Evolutionary conservation across 2,329 filamentous ascomycete species (phyloP).

Genomic region (Colletotrichum lupini): DNA sequence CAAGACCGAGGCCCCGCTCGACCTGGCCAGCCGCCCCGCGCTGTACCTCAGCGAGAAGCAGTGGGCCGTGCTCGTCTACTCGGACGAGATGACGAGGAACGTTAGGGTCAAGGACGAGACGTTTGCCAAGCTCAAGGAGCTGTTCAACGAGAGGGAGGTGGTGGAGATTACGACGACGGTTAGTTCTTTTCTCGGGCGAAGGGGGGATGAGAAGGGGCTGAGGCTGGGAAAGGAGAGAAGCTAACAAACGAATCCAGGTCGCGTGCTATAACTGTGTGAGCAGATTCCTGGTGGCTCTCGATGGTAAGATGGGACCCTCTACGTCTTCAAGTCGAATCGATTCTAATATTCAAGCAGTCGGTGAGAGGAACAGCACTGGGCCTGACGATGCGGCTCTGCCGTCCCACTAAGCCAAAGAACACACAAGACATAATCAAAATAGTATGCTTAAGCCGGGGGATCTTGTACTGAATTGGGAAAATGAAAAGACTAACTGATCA

Average conservation of each 20-base stretch:
- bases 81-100: slow-evolving; percentile 85
- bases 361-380: slow-evolving; percentile 65
- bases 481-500: background rate
- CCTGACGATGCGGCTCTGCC: slow-evolving; percentile 51
- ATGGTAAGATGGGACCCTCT: slow-evolving; percentile 64
- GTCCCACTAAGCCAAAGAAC: slow-evolving; percentile 44
- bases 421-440: background rate
- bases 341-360: slow-evolving; percentile 56
- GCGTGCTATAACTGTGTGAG: slow-evolving; percentile 89
- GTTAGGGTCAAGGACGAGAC: slow-evolving; percentile 76
- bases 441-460: slow-evolving; percentile 2
- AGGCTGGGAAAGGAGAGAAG: background rate
- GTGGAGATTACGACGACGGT: slow-evolving; percentile 86
- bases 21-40: slow-evolving; percentile 42
- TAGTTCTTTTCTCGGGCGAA: slow-evolving; percentile 38
- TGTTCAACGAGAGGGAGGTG: slow-evolving; percentile 77
- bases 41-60: slow-evolving; percentile 66
- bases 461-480: slow-evolving; percentile 7
- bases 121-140: slow-evolving; percentile 70
- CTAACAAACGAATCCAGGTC: slow-evolving; percentile 51
- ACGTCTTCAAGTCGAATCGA: background rate
- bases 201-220: background rate
- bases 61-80: slow-evolving; percentile 76
- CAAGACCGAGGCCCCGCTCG: slow-evolving; percentile 45
- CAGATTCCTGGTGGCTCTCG: slow-evolving; percentile 83